These are phyloP conservation scores for Lepidium aucheri DNA, from an alignment of 345 rosid genomes.

Conservation along the genomic window DNA sequence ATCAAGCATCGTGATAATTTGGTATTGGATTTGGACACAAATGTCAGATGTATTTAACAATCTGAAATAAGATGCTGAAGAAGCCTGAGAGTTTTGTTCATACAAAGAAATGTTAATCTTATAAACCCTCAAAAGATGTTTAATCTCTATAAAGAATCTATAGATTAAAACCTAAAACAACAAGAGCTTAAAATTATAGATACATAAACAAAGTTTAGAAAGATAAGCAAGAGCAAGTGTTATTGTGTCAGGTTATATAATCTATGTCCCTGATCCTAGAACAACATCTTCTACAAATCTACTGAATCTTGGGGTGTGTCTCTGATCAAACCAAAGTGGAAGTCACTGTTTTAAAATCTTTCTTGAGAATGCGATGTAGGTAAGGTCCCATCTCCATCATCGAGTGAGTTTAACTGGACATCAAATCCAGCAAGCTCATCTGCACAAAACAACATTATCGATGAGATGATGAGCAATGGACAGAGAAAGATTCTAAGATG, in stretches of 20 bases:
- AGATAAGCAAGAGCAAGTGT: conserved; percentile 3
- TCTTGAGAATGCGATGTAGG: neutral
- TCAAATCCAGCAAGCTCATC: conserved; percentile 15
- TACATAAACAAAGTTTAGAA: conserved; percentile 16
- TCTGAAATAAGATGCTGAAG: neutral
- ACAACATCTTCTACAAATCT: conserved; percentile 11
- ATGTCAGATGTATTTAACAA: neutral
- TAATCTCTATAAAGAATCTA: neutral
- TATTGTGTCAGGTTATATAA: neutral
- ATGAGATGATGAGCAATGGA: neutral
- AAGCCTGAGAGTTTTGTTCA: neutral
- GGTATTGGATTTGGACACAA: neutral
- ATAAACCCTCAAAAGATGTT: neutral
- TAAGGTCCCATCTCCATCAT: conserved; percentile 21
- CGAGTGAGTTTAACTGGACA: conserved; percentile 16
- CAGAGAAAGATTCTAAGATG: neutral
- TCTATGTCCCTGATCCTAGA: neutral
- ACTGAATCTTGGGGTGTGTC: conserved; percentile 14
- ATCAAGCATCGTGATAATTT: neutral
- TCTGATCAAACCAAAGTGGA: neutral
- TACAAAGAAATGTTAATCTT: neutral
- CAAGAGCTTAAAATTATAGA: neutral
- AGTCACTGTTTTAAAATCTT: conserved; percentile 13
- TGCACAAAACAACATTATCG: conserved; percentile 8
- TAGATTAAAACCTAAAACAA: conserved; percentile 2